A percentile compares a stretch with the other conserved stretches of the same genome.
Conservation (phyloP, 805 yeast species). For the Candida pseudofarinosa region DNA sequence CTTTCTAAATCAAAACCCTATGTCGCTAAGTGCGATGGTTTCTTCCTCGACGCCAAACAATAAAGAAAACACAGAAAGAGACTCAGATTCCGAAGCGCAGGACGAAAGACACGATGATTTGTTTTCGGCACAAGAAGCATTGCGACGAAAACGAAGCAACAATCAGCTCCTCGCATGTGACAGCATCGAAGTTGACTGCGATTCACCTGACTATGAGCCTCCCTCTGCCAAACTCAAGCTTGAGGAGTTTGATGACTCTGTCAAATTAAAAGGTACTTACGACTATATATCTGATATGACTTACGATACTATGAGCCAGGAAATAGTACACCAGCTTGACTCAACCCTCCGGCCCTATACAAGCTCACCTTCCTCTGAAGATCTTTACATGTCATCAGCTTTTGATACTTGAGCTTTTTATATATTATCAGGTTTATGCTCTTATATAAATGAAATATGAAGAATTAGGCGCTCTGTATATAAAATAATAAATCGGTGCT, state of each 20-base stretch:
- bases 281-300: slow-evolving; percentile 1
- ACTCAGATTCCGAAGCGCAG: neutral
- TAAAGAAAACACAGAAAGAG: neutral
- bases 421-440: no score
- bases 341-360: slow-evolving; percentile 1
- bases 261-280: neutral
- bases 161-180: neutral
- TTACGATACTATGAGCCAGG: slow-evolving; percentile 3
- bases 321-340: slow-evolving; percentile 1
- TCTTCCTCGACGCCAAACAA: neutral
- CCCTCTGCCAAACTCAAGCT: neutral
- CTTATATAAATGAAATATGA: no score
- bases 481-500: neutral
- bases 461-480: neutral
- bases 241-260: neutral
- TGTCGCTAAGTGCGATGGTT: neutral
- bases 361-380: slow-evolving; percentile 2
- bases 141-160: neutral
- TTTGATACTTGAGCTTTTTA: neutral
- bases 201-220: neutral
- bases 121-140: slow-evolving; percentile 1
- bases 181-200: neutral
- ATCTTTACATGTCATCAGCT: neutral
- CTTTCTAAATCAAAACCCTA: neutral
- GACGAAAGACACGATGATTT: neutral